Percentiles rank a stretch among this genome's conserved stretches.
Conservation (phyloP, 441 rosid species). For the Populus tomentosa region DNA sequence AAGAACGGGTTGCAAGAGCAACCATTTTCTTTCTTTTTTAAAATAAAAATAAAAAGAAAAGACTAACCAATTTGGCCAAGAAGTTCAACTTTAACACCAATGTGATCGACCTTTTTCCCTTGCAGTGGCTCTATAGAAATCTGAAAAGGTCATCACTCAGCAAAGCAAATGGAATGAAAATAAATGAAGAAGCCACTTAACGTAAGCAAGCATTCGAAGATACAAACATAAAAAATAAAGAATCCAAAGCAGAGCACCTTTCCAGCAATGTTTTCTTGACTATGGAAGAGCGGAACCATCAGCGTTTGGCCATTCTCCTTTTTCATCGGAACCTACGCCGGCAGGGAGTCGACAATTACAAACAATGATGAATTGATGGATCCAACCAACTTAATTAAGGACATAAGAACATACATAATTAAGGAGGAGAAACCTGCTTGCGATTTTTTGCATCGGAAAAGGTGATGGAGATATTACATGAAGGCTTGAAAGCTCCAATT, state of each 20-base stretch:
- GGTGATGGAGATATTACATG: conserved; percentile 66
- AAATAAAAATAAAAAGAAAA: too few relatives aligned
- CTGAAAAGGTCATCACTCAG: conserved; percentile 25
- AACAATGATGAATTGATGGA: neutral
- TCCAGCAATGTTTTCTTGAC: conserved; percentile 91
- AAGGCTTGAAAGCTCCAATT: conserved; percentile 94
- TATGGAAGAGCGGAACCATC: conserved; percentile 83
- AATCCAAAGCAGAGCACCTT: conserved; percentile 43
- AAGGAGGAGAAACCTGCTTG: conserved; percentile 53
- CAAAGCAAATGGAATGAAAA: neutral
- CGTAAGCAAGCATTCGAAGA: neutral
- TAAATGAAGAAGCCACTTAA: neutral
- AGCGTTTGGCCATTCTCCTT: conserved; percentile 90
- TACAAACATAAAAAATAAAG: neutral
- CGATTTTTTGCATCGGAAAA: conserved; percentile 80
- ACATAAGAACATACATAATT: neutral
- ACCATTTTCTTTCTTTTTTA: too few relatives aligned
- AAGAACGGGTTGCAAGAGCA: too few relatives aligned
- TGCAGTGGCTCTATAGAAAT: conserved; percentile 75
- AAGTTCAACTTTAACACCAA: conserved; percentile 92
- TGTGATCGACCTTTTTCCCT: conserved; percentile 94
- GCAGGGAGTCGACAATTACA: conserved; percentile 2
- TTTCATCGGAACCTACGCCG: conserved; percentile 76
- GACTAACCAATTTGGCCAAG: conserved; percentile 92
- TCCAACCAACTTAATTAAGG: neutral